These are phyloP conservation scores for Colletotrichum sublineola DNA, from an alignment of 2,329 filamentous ascomycete species.

Conservation along the genomic window DNA sequence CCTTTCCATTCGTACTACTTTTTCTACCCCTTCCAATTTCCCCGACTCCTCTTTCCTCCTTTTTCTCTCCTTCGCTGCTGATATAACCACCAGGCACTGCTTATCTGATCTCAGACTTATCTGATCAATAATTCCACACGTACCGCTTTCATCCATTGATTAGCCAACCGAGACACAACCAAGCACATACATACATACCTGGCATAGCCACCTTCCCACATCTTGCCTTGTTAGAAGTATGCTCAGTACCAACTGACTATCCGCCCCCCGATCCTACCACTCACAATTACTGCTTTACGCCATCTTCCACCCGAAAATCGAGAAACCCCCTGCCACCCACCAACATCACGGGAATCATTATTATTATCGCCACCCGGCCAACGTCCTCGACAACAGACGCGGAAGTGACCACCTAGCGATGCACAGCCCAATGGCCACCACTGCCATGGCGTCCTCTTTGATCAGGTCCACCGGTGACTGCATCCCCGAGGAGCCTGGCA, in stretches of 20 bases:
- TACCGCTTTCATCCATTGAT: conserved; percentile 31
- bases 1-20: conserved; percentile 10
- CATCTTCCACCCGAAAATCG: conserved; percentile 24
- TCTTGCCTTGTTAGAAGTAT: conserved; percentile 16
- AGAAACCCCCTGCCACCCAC: conserved; percentile 21
- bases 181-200: conserved; percentile 14
- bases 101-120: conserved; percentile 41
- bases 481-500: conserved; percentile 59
- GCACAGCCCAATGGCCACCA: conserved; percentile 50
- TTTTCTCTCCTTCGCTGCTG: conserved; percentile 10
- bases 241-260: conserved; percentile 36
- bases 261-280: conserved; percentile 28
- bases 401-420: conserved; percentile 9
- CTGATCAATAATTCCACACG: conserved; percentile 37
- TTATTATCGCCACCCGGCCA: conserved; percentile 18
- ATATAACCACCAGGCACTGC: conserved; percentile 19
- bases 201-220: not conserved
- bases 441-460: conserved; percentile 55
- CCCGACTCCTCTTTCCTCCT: not conserved
- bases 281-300: conserved; percentile 30
- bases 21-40: not conserved
- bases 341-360: conserved; percentile 11
- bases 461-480: conserved; percentile 56
- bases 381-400: conserved; percentile 15
- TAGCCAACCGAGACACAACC: not conserved